Percentiles rank a stretch among this genome's conserved stretches.
phyloP scores from a whole-genome alignment of 2,329 filamentous ascomycete genomes.

The Piedraia hortae region DNA sequence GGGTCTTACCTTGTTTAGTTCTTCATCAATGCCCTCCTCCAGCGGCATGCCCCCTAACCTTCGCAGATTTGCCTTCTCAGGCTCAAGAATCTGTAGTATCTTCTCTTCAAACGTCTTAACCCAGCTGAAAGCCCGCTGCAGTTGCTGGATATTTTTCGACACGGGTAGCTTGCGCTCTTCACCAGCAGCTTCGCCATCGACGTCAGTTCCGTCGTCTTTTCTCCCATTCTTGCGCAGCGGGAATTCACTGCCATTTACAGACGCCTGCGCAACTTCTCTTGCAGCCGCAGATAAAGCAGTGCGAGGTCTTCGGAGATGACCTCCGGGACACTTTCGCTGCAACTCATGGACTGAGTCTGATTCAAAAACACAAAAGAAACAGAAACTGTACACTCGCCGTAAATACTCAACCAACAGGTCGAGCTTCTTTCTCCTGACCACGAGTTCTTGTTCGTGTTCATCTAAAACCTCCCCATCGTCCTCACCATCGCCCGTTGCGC shows the following conservation, averaged over 20 bases:
- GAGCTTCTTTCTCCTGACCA: constrained; percentile 87
- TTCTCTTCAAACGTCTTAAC: constrained; percentile 98
- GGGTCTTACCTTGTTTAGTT: constrained; percentile 34
- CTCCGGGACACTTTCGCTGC: constrained; percentile 81
- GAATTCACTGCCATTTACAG: constrained; percentile 56
- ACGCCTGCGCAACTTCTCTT: constrained; percentile 63
- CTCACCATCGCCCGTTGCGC: constrained; percentile 40
- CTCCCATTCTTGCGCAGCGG: constrained; percentile 31
- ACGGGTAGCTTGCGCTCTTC: constrained; percentile 41
- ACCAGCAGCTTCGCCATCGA: constrained; percentile 19
- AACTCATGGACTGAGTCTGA: constrained; percentile 92
- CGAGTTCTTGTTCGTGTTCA: constrained; percentile 62
- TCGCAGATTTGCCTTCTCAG: constrained; percentile 58
- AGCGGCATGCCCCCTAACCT: constrained; percentile 74
- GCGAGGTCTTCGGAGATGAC: constrained; percentile 78
- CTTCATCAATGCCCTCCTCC: constrained; percentile 67
- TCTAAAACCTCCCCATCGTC: constrained; percentile 16
- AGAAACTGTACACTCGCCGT: constrained; percentile 91
- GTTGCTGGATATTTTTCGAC: constrained; percentile 65
- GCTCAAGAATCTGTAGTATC: constrained; percentile 72
- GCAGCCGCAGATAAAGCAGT: constrained; percentile 60
- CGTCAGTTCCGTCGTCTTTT: constrained; percentile 26
- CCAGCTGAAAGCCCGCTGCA: constrained; percentile 92
- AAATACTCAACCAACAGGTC: constrained; percentile 91
- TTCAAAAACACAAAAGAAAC: constrained; percentile 98